phyloP scores from a whole-genome alignment of 345 rosid species.

The Eucalyptus dawsonii region DNA sequence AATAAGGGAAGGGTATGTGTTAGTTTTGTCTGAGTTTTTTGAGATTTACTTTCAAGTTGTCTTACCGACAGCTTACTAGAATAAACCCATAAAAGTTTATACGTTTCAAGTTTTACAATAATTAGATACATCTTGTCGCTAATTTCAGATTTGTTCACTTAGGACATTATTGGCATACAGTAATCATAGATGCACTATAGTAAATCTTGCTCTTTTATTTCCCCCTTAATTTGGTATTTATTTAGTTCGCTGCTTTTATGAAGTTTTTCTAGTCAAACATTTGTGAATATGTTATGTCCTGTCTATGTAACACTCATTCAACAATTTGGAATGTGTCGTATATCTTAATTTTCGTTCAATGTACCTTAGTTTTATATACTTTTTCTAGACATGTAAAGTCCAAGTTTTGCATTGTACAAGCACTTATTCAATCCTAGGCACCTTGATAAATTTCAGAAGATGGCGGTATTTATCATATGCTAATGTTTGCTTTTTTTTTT shows the following conservation, averaged over 20 bases:
- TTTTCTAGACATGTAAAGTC: not conserved
- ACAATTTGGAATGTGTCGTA: not conserved
- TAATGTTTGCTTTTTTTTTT: too few relatives aligned
- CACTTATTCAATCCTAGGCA: not conserved
- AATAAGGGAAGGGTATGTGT: not conserved
- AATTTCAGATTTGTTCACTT: not conserved
- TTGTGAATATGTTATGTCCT: not conserved
- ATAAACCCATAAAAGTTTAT: not conserved
- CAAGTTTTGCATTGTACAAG: not conserved
- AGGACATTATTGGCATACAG: not conserved
- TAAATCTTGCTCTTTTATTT: not conserved
- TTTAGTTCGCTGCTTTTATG: not conserved
- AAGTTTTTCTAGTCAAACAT: not conserved
- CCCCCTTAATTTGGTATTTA: not conserved
- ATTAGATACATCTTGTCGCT: not conserved
- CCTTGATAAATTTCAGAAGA: not conserved
- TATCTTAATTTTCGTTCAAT: not conserved
- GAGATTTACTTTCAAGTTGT: not conserved
- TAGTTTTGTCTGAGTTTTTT: not conserved
- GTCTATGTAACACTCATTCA: not conserved
- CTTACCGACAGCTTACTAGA: not conserved
- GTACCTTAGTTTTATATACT: not conserved
- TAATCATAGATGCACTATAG: not conserved
- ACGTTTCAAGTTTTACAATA: not conserved
- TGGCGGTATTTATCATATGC: too few relatives aligned